These are phyloP conservation scores for Neurospora sp. DNA, from an alignment of 495 filamentous ascomycete genomes.

Conservation along the genomic window DNA sequence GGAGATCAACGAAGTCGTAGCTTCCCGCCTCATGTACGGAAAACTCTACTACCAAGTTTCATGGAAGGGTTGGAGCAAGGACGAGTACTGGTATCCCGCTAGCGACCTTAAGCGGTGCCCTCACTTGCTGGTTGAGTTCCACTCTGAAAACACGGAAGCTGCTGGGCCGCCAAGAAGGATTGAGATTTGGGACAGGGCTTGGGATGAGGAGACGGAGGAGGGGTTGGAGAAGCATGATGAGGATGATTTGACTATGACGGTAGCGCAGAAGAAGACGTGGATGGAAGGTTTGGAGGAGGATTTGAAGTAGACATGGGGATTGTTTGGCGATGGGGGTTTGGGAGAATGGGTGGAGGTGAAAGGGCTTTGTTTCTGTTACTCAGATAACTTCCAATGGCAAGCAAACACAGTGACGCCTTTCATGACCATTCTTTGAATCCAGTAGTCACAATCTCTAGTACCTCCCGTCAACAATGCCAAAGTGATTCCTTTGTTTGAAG, in stretches of 20 bases:
- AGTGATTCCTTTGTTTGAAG: neutral
- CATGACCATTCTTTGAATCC: neutral
- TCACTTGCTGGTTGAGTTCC: neutral
- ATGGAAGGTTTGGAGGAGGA: neutral
- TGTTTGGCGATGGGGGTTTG: neutral
- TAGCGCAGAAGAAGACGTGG: neutral
- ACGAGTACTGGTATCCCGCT: neutral
- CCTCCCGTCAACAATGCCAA: neutral
- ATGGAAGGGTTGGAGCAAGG: neutral
- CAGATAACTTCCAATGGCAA: too few species aligned
- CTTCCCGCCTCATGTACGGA: neutral
- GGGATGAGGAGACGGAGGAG: neutral
- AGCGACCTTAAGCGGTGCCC: neutral
- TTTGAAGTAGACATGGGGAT: neutral
- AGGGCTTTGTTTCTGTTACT: neutral
- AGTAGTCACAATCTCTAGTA: neutral
- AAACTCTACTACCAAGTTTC: neutral
- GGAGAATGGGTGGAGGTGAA: neutral
- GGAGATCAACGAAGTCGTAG: neutral
- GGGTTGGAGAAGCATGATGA: neutral
- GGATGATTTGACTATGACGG: neutral
- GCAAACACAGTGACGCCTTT: neutral
- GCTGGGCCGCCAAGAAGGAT: neutral
- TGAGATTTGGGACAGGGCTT: neutral
- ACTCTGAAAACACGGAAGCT: neutral